phyloP scores from a whole-genome alignment of 2,329 filamentous ascomycete genomes.

The Colletotrichum noveboracense region DNA sequence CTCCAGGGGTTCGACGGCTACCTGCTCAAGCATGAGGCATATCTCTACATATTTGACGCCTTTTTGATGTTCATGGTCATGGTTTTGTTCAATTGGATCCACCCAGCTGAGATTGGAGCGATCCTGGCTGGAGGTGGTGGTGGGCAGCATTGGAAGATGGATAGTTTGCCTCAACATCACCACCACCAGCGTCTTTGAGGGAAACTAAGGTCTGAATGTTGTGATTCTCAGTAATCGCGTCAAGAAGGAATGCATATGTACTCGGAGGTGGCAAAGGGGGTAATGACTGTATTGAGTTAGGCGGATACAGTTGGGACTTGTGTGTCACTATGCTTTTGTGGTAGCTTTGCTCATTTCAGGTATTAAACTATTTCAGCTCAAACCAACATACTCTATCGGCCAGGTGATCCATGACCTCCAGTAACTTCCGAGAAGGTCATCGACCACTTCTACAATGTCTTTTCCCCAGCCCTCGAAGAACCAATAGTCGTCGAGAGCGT shows the following conservation, averaged over 20 bases:
- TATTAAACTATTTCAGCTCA: not conserved
- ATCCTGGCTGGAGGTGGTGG: not conserved
- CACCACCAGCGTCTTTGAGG: not conserved
- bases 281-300: not conserved
- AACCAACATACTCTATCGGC: not conserved
- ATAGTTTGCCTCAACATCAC: not conserved
- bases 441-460: slow-evolving; percentile 23
- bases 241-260: not conserved
- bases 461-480: slow-evolving; percentile 24
- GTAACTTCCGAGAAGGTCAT: slow-evolving; percentile 24
- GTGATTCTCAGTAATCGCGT: not conserved
- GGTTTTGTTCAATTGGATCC: slow-evolving; percentile 19
- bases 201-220: not conserved
- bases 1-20: slow-evolving; percentile 36
- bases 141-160: not conserved
- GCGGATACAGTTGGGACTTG: not conserved
- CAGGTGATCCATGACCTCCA: slow-evolving; percentile 22
- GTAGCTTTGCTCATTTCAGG: too few species aligned
- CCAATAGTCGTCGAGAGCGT: slow-evolving; percentile 14
- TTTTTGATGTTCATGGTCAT: slow-evolving; percentile 36
- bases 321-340: not conserved
- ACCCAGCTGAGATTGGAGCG: not conserved
- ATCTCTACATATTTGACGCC: slow-evolving; percentile 43
- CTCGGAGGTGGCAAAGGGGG: not conserved
- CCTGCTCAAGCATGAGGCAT: slow-evolving; percentile 37